Percentiles rank a stretch among this genome's conserved stretches.
Evolutionary conservation across 805 yeast species (phyloP).

Genomic region (Lipomyces yamadae): DNA sequence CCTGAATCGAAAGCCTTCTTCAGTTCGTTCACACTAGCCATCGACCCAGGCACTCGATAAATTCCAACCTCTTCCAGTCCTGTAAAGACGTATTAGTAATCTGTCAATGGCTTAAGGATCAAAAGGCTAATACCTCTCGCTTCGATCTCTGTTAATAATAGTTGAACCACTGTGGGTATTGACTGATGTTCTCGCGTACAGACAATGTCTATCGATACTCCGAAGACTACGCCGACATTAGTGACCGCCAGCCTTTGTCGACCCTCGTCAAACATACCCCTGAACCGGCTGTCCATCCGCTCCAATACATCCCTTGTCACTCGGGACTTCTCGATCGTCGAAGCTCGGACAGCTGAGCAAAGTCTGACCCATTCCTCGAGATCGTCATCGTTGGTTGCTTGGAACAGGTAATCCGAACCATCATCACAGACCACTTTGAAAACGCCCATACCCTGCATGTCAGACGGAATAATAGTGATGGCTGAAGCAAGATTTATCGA

Average conservation of each 20-base stretch:
- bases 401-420: slow-evolving; percentile 65
- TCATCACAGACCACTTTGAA: slow-evolving; percentile 53
- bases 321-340: slow-evolving; percentile 31
- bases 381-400: slow-evolving; percentile 65
- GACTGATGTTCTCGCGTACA: slow-evolving; percentile 70
- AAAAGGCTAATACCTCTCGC: slow-evolving; percentile 47
- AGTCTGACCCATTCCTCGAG: slow-evolving; percentile 73
- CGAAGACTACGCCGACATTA: slow-evolving; percentile 61
- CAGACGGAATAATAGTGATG: slow-evolving; percentile 50
- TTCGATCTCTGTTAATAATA: slow-evolving; percentile 76
- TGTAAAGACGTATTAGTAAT: neutral
- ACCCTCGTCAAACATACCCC: slow-evolving; percentile 7
- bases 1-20: slow-evolving; percentile 62
- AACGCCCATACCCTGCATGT: slow-evolving; percentile 35
- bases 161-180: slow-evolving; percentile 69
- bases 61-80: slow-evolving; percentile 91
- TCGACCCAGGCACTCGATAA: slow-evolving; percentile 74
- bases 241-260: neutral
- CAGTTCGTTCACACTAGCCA: slow-evolving; percentile 60
- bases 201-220: slow-evolving; percentile 77
- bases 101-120: neutral
- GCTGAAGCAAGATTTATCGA: slow-evolving; percentile 53
- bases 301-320: neutral
- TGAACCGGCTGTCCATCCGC: neutral
- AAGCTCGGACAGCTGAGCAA: slow-evolving; percentile 40